phyloP scores from a whole-genome alignment of 352 stramenopile genomes.

The Phytophthora pisi region DNA sequence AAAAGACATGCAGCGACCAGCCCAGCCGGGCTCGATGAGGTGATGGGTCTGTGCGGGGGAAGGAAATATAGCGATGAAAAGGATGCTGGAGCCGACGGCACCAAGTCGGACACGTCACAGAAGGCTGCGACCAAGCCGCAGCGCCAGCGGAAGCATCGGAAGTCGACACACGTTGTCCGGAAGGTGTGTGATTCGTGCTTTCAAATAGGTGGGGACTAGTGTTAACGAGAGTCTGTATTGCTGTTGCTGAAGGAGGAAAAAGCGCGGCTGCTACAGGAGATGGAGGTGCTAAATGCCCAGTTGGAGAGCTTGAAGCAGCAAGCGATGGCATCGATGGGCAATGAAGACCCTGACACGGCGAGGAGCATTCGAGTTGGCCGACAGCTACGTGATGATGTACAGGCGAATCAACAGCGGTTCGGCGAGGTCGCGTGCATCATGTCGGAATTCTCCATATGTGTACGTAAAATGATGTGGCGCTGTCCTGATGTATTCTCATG shows the following conservation, averaged over 20 bases:
- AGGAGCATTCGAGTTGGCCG: slow-evolving; percentile 21
- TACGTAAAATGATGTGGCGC: slow-evolving; percentile 3
- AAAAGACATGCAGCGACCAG: slow-evolving; percentile 24
- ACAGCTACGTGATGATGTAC: slow-evolving; percentile 32
- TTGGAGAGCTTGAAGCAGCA: slow-evolving; percentile 35
- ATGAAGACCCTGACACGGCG: slow-evolving; percentile 17
- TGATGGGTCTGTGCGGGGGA: slow-evolving; percentile 2
- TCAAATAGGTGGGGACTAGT: neutral
- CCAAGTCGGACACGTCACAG: neutral
- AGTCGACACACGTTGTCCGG: slow-evolving; percentile 28
- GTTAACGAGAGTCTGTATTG: neutral
- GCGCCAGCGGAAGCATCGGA: slow-evolving; percentile 30
- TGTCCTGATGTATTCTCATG: neutral
- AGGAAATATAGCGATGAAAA: neutral
- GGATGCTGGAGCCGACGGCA: neutral
- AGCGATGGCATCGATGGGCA: slow-evolving; percentile 18
- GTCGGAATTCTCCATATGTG: slow-evolving; percentile 33
- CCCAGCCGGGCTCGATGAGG: slow-evolving; percentile 13
- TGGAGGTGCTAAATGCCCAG: slow-evolving; percentile 29
- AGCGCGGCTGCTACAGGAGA: slow-evolving; percentile 32
- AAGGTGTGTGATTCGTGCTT: slow-evolving; percentile 12
- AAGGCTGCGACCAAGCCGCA: neutral
- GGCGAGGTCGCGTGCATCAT: slow-evolving; percentile 37
- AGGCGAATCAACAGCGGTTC: slow-evolving; percentile 36
- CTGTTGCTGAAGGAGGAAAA: slow-evolving; percentile 37